These are phyloP conservation scores for Excoecaria agallocha DNA, from an alignment of 345 rosid genomes.

Conservation along the genomic window DNA sequence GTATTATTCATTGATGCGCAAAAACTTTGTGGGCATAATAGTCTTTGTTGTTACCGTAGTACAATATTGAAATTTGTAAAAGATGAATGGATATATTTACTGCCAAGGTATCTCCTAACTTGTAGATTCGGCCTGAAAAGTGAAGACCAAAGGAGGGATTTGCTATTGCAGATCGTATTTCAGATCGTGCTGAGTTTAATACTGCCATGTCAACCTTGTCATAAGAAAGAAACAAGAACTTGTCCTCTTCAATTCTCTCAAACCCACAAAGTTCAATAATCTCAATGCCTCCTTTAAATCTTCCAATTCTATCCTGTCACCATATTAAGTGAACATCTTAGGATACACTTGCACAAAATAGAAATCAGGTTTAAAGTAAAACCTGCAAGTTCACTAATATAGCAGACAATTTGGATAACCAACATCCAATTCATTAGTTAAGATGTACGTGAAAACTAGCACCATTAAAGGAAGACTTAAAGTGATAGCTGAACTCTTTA, in stretches of 20 bases:
- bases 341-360: not conserved
- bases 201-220: slow-evolving; percentile 44
- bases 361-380: not conserved
- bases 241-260: slow-evolving; percentile 47
- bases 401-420: not conserved
- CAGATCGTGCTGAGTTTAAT: slow-evolving; percentile 51
- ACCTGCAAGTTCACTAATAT: not conserved
- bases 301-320: slow-evolving; percentile 60
- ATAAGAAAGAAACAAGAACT: slow-evolving; percentile 48
- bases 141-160: slow-evolving; percentile 72
- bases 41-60: not conserved
- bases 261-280: slow-evolving; percentile 91
- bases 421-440: not conserved
- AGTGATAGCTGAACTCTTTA: not conserved
- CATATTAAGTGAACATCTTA: not conserved
- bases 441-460: not conserved
- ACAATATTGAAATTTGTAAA: not conserved
- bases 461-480: too few relatives aligned
- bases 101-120: not conserved
- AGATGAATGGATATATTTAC: not conserved
- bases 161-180: slow-evolving; percentile 55
- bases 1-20: not conserved
- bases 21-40: not conserved
- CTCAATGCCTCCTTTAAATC: slow-evolving; percentile 53
- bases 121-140: slow-evolving; percentile 15